Conservation (phyloP, 495 filamentous ascomycete species). For the Penicillium arizonense region DNA sequence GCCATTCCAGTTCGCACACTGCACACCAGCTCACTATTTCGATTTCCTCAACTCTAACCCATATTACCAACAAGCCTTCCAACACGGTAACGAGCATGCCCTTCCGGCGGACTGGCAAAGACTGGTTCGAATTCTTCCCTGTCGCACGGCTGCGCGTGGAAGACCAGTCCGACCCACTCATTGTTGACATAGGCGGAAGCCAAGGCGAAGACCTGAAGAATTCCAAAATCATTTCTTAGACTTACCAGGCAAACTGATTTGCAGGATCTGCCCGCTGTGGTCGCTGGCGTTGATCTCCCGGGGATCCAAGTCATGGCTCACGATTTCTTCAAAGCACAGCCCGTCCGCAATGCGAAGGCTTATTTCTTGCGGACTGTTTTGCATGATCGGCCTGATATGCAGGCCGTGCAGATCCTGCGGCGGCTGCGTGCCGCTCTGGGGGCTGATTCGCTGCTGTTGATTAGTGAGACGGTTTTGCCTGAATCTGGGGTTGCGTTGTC, state of each 20-base stretch:
- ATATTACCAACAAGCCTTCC: conserved; percentile 7
- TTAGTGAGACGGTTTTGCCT: conserved; percentile 36
- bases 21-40: conserved; percentile 1
- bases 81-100: conserved; percentile 18
- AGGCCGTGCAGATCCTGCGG: conserved; percentile 39
- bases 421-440: conserved; percentile 41
- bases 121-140: conserved; percentile 24
- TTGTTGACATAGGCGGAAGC: conserved; percentile 57
- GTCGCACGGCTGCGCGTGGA: conserved; percentile 1
- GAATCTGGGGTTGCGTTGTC: conserved; percentile 8
- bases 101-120: conserved; percentile 12
- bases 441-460: conserved; percentile 38
- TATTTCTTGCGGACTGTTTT: conserved; percentile 39
- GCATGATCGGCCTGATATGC: conserved; percentile 50
- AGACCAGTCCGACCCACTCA: conserved; percentile 5
- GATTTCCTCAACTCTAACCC: conserved; percentile 3
- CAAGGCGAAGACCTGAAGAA: conserved; percentile 53
- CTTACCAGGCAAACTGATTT: conserved; percentile 49
- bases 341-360: conserved; percentile 30
- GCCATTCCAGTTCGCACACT: background rate
- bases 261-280: conserved; percentile 45
- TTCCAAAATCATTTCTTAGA: conserved; percentile 45
- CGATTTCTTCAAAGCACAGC: conserved; percentile 52
- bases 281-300: conserved; percentile 29
- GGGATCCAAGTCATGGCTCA: conserved; percentile 35